A percentile compares a stretch with the other conserved stretches of the same genome.
Conservation (phyloP, 164 flowering plant genomes). For the Vitis riparia region DNA sequence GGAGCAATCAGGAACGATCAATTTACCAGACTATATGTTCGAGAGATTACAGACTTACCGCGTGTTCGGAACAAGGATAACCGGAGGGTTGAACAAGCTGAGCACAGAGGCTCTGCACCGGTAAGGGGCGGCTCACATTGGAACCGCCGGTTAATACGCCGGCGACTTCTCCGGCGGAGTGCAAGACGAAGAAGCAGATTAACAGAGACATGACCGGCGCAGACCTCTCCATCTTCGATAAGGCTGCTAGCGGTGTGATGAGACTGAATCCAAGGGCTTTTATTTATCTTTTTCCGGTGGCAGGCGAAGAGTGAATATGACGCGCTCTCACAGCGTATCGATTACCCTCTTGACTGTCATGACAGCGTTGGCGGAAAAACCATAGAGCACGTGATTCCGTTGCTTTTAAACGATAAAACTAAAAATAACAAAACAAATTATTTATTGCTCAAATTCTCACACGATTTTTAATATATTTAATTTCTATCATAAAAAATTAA, state of each 20-base stretch:
- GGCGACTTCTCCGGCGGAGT: constrained; percentile 12
- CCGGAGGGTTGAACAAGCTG: constrained; percentile 62
- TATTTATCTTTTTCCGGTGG: not conserved
- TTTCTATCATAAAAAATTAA: no score
- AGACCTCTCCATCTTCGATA: not conserved
- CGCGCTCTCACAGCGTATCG: not conserved
- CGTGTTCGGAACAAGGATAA: constrained; percentile 81
- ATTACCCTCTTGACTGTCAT: no score
- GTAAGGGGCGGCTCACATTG: constrained; percentile 12
- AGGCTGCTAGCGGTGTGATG: no score
- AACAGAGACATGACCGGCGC: constrained; percentile 6
- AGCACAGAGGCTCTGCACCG: constrained; percentile 44
- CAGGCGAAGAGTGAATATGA: not conserved
- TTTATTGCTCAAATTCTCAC: no score
- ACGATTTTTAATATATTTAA: no score
- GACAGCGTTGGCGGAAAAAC: no score
- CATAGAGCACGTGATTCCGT: no score
- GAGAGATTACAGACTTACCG: constrained; percentile 29
- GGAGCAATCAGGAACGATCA: no score
- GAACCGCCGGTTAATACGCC: not conserved
- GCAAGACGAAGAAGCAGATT: constrained; percentile 3
- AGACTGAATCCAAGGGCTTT: no score
- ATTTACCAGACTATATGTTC: no score
- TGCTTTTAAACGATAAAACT: no score
- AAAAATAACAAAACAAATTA: no score